Percentiles rank a stretch among this genome's conserved stretches.
Conservation (phyloP, 1,284 basidiomycete genomes). For the Anthracocystis setariae region DNA sequence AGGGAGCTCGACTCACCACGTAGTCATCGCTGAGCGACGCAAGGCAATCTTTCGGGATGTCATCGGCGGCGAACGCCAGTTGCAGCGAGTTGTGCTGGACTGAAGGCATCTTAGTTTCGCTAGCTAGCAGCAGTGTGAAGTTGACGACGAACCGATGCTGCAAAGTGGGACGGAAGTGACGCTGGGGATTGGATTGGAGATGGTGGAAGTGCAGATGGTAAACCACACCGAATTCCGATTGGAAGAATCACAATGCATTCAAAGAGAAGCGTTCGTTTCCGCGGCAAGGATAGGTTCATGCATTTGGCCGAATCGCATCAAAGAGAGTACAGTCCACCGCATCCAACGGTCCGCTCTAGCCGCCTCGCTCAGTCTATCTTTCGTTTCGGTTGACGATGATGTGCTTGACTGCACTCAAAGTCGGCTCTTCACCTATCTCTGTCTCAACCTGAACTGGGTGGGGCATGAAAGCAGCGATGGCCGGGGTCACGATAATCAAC, state of each 20-base stretch:
- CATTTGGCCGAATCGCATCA: neutral
- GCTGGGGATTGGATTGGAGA: neutral
- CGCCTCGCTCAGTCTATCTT: neutral
- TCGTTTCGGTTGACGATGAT: too few relatives aligned
- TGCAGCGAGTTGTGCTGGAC: slow-evolving; percentile 8
- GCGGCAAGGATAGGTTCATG: neutral
- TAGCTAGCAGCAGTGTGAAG: neutral
- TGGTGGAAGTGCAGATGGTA: neutral
- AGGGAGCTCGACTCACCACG: slow-evolving; percentile 7
- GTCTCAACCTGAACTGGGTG: too few relatives aligned
- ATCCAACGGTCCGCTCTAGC: slow-evolving; percentile 3
- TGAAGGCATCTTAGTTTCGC: slow-evolving; percentile 15
- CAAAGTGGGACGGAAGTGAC: neutral
- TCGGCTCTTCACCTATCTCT: too few relatives aligned
- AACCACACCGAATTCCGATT: neutral
- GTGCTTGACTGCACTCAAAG: too few relatives aligned
- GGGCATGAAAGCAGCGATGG: too few relatives aligned
- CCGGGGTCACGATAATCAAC: too few relatives aligned
- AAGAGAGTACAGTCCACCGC: neutral
- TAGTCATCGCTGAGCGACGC: slow-evolving; percentile 9
- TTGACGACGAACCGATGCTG: neutral
- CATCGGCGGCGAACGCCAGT: slow-evolving; percentile 18
- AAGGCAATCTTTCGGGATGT: slow-evolving; percentile 29
- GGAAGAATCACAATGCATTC: neutral
- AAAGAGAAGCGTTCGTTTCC: neutral